Percentiles rank a stretch among this genome's conserved stretches.
These are phyloP conservation scores for Cubamyces lactineus DNA, from an alignment of 768 basidiomycete species.

Conservation along the genomic window DNA sequence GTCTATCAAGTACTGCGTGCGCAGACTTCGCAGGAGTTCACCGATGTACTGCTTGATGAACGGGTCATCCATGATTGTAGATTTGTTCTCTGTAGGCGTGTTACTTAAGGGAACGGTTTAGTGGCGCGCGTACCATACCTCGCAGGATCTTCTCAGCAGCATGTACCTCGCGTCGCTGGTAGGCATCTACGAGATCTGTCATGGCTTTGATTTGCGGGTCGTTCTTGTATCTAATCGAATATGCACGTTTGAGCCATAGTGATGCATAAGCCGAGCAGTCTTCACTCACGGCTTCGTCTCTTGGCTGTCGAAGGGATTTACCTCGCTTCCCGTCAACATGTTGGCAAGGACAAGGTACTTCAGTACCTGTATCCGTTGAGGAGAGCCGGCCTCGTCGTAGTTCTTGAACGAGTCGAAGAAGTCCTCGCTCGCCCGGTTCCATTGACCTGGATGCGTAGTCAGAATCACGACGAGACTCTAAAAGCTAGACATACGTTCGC, in stretches of 20 bases:
- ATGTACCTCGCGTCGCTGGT: conserved; percentile 95
- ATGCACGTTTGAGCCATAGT: not conserved
- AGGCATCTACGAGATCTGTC: conserved; percentile 96
- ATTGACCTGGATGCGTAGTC: conserved; percentile 61
- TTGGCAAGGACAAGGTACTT: conserved; percentile 98
- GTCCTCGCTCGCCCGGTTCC: conserved; percentile 96
- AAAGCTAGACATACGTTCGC: conserved; percentile 69
- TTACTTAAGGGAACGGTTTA: not conserved
- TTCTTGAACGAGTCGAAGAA: conserved; percentile 99
- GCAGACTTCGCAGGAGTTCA: conserved; percentile 89
- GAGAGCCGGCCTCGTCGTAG: conserved; percentile 97
- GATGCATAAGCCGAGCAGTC: not conserved
- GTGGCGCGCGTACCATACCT: conserved; percentile 49
- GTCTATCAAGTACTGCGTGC: conserved; percentile 97
- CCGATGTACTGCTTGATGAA: conserved; percentile 98
- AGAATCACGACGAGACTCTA: not conserved
- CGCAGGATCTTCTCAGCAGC: conserved; percentile 94
- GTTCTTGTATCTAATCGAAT: conserved; percentile 76
- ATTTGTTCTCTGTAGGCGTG: conserved; percentile 71
- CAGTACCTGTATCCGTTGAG: conserved; percentile 95
- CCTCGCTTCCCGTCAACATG: conserved; percentile 97
- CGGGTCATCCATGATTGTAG: conserved; percentile 94
- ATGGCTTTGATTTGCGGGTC: conserved; percentile 97
- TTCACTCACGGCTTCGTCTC: conserved; percentile 93
- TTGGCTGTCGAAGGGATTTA: conserved; percentile 99